Evolutionary conservation across 2,329 filamentous ascomycete species (phyloP).

Genomic region (Cryoendolithus antarcticus): DNA sequence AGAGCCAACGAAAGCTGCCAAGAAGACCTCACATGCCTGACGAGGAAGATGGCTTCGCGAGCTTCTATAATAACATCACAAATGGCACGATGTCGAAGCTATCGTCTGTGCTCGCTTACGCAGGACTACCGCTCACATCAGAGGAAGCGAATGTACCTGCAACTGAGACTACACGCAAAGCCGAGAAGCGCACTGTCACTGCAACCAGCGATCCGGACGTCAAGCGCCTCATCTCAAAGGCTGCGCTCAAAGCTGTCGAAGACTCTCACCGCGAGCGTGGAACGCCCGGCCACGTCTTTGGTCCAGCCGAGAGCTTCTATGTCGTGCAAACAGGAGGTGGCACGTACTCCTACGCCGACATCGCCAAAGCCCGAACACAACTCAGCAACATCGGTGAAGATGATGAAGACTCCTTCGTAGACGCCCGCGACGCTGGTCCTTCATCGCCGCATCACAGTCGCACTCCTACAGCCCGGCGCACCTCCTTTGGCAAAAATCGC

Average conservation of each 20-base stretch:
- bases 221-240: constrained; percentile 70
- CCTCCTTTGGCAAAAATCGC: constrained; percentile 37
- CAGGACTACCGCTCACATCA: constrained; percentile 61
- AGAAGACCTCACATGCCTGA: constrained; percentile 9
- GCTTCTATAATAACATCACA: constrained; percentile 77
- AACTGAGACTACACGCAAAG: constrained; percentile 17
- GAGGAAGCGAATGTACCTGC: constrained; percentile 17
- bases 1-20: constrained; percentile 9
- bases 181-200: constrained; percentile 14
- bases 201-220: constrained; percentile 51
- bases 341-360: constrained; percentile 85
- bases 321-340: constrained; percentile 86
- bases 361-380: constrained; percentile 35
- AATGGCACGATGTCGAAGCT: constrained; percentile 78
- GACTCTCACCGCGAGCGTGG: constrained; percentile 41
- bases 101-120: constrained; percentile 83
- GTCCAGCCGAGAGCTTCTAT: constrained; percentile 65
- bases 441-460: constrained; percentile 25
- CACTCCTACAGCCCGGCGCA: constrained; percentile 29
- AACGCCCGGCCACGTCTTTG: constrained; percentile 41
- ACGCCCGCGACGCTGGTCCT: constrained; percentile 58
- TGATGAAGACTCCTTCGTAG: constrained; percentile 40
- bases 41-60: constrained; percentile 59
- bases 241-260: constrained; percentile 66
- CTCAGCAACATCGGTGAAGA: constrained; percentile 21